Evolutionary conservation across 164 flowering plant species (phyloP).

Genomic region (Kalanchoe fedtschenkoi): DNA sequence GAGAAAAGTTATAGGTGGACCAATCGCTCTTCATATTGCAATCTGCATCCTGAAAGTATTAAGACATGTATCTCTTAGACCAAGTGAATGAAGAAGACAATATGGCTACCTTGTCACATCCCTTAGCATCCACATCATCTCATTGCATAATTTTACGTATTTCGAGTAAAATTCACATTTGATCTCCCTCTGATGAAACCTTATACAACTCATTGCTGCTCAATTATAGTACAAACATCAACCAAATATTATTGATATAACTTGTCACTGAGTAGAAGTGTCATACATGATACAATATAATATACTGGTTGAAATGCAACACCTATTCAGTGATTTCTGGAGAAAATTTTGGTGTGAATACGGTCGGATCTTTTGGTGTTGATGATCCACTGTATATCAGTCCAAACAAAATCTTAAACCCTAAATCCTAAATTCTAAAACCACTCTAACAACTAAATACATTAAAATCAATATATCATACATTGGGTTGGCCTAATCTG

Average conservation of each 20-base stretch:
- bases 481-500: background rate
- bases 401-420: too few species aligned
- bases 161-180: background rate
- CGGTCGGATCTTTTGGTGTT: too few species aligned
- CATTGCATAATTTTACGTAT: background rate
- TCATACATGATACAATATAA: background rate
- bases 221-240: constrained; percentile 5
- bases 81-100: constrained; percentile 4
- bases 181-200: background rate
- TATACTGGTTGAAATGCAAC: background rate
- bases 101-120: background rate
- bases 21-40: constrained; percentile 9
- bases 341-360: too few species aligned
- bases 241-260: constrained; percentile 9
- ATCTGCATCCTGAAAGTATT: constrained; percentile 16
- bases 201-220: background rate
- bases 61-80: constrained; percentile 5
- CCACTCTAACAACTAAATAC: too few species aligned
- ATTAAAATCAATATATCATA: background rate
- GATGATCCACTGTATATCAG: too few species aligned
- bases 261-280: background rate
- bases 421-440: too few species aligned
- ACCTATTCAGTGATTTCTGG: background rate
- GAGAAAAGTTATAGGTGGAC: constrained; percentile 8
- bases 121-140: constrained; percentile 1